phyloP scores from a whole-genome alignment of 345 rosid genomes.

The Cardiospermum halicacabum region DNA sequence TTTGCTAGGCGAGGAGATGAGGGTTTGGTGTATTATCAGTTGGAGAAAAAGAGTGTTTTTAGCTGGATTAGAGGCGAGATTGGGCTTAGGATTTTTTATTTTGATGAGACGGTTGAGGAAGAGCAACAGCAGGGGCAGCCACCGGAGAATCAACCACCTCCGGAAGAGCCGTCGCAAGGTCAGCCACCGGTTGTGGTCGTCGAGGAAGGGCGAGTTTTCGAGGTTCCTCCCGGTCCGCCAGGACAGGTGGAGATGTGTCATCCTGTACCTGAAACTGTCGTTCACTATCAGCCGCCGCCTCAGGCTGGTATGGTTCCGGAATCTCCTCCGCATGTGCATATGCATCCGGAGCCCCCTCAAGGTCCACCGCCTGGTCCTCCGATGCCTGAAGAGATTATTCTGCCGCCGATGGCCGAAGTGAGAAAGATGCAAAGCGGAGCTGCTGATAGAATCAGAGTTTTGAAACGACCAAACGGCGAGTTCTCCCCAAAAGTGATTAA shows the following conservation, averaged over 20 bases:
- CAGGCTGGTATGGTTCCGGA: conserved; percentile 54
- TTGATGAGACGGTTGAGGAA: conserved; percentile 56
- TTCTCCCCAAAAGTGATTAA: conserved; percentile 67
- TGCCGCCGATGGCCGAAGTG: conserved; percentile 31
- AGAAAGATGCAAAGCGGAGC: conserved; percentile 65
- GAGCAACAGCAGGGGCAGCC: conserved; percentile 30
- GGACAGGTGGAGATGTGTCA: conserved; percentile 24
- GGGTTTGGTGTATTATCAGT: conserved; percentile 63
- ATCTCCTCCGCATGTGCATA: conserved; percentile 37
- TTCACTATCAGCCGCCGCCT: conserved; percentile 26
- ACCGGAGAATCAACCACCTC: conserved; percentile 28
- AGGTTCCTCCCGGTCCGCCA: conserved; percentile 32
- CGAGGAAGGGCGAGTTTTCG: conserved; percentile 55
- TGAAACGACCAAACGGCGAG: conserved; percentile 55
- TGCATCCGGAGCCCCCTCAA: conserved; percentile 24
- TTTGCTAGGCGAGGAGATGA: conserved; percentile 67
- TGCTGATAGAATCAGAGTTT: conserved; percentile 54
- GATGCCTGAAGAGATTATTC: conserved; percentile 12
- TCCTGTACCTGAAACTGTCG: conserved; percentile 3
- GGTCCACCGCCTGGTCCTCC: conserved; percentile 32
- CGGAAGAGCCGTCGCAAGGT: conserved; percentile 8
- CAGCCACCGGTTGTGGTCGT: conserved; percentile 37
- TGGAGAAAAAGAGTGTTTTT: conserved; percentile 92
- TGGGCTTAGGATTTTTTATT: conserved; percentile 71
- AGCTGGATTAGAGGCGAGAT: conserved; percentile 93